A percentile compares a stretch with the other conserved stretches of the same genome.
Evolutionary conservation across 768 basidiomycete genomes (phyloP).

Genomic region (Pulveroboletus sp.): DNA sequence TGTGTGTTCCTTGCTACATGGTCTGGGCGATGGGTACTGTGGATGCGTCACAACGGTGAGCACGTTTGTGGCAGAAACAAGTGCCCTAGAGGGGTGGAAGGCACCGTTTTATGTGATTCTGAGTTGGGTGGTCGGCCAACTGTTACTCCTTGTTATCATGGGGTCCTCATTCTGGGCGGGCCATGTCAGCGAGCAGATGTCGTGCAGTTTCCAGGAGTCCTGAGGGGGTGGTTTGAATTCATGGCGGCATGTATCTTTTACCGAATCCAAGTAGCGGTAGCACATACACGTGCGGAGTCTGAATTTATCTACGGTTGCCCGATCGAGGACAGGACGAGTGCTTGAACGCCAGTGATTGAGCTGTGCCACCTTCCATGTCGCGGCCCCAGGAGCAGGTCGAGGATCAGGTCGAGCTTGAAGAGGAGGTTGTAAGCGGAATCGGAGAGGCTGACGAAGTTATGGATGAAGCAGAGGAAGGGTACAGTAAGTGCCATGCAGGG

Average conservation of each 20-base stretch:
- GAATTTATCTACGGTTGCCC: constrained; percentile 24
- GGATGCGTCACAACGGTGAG: constrained; percentile 93
- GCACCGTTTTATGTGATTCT: constrained; percentile 63
- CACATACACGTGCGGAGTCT: constrained; percentile 24
- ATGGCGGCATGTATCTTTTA: neutral
- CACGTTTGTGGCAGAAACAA: constrained; percentile 83
- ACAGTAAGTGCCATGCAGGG: constrained; percentile 54
- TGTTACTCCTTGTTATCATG: constrained; percentile 64
- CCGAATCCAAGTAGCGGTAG: neutral
- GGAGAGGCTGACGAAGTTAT: constrained; percentile 73
- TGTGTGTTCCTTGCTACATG: constrained; percentile 73
- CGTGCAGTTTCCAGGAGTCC: constrained; percentile 41
- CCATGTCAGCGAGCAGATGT: constrained; percentile 39
- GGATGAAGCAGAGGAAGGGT: constrained; percentile 66
- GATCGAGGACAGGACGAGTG: constrained; percentile 19
- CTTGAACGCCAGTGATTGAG: constrained; percentile 23
- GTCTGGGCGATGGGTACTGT: constrained; percentile 87
- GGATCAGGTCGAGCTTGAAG: constrained; percentile 50
- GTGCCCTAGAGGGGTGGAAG: constrained; percentile 49
- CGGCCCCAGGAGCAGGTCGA: constrained; percentile 39
- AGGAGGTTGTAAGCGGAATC: constrained; percentile 54
- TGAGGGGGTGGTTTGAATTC: constrained; percentile 5
- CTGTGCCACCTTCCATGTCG: constrained; percentile 32
- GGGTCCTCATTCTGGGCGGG: constrained; percentile 61
- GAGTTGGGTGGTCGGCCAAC: constrained; percentile 69